Conservation (phyloP, 2,329 filamentous ascomycete species). For the Colletotrichum sp. region DNA sequence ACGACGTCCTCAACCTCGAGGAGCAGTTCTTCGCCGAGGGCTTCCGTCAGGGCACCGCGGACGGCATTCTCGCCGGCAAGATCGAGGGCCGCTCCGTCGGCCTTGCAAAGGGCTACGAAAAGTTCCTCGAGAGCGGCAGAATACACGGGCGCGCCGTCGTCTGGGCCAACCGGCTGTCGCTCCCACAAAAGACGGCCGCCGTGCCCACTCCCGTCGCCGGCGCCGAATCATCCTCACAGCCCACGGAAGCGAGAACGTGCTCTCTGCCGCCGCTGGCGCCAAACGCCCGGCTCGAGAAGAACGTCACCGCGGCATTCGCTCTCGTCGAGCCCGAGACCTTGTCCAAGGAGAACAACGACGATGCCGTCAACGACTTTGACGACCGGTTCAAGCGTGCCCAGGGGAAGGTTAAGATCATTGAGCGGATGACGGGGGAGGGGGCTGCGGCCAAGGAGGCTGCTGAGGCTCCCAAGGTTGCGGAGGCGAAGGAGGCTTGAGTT, state of each 20-base stretch:
- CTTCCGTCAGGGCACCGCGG: conserved; percentile 74
- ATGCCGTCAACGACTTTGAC: conserved; percentile 90
- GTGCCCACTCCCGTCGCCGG: background rate
- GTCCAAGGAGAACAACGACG: conserved; percentile 82
- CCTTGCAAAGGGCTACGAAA: conserved; percentile 91
- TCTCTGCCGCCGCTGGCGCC: conserved; percentile 44
- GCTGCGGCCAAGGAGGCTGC: background rate
- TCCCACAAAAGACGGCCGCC: background rate
- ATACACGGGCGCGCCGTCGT: conserved; percentile 80
- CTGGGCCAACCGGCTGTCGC: conserved; percentile 76
- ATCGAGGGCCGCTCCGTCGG: conserved; percentile 91
- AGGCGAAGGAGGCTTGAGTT: background rate
- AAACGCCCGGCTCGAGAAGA: conserved; percentile 75
- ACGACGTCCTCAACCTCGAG: conserved; percentile 64
- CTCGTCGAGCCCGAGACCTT: conserved; percentile 81
- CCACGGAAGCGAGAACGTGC: conserved; percentile 8
- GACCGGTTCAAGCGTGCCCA: conserved; percentile 83
- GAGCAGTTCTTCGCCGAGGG: conserved; percentile 82
- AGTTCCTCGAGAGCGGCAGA: conserved; percentile 81
- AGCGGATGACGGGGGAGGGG: conserved; percentile 64
- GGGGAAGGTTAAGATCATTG: conserved; percentile 85
- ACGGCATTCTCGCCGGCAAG: conserved; percentile 79
- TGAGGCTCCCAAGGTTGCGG: background rate
- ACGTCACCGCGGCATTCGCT: conserved; percentile 76
- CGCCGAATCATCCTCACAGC: background rate